phyloP scores from a whole-genome alignment of 139 green algal species.

The Tetradesmus obliquus region DNA sequence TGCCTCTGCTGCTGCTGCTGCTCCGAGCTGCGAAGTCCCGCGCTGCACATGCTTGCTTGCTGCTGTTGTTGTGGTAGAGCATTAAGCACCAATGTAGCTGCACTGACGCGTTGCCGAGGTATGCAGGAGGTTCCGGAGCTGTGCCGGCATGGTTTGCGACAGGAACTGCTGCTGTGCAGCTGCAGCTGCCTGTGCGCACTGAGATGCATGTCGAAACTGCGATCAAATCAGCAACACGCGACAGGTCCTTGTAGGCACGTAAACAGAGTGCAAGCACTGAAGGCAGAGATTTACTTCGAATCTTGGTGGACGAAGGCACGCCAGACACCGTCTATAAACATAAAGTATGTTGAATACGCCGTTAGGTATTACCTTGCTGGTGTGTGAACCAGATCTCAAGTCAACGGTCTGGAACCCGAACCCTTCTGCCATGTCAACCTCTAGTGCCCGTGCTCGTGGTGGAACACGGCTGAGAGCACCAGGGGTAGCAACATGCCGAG shows the following conservation, averaged over 20 bases:
- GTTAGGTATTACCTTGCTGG: background rate
- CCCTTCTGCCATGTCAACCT: background rate
- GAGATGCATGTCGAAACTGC: background rate
- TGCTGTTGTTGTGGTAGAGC: background rate
- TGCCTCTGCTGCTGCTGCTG: background rate
- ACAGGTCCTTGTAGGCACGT: background rate
- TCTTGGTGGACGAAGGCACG: background rate
- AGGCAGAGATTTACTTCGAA: background rate
- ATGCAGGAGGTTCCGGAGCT: background rate
- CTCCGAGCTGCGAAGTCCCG: background rate
- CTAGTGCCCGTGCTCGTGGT: background rate
- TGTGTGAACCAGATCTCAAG: background rate
- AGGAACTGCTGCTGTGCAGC: background rate
- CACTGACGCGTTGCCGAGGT: background rate
- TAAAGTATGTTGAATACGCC: too few relatives aligned
- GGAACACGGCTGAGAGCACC: background rate
- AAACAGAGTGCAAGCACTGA: background rate
- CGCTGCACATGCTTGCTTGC: background rate
- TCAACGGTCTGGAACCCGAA: background rate
- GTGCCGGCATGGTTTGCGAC: background rate
- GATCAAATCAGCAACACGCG: too few relatives aligned
- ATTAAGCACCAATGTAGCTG: background rate
- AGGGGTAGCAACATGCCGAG: conserved; percentile 29
- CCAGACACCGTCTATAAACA: background rate
- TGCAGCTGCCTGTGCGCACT: background rate